These are phyloP conservation scores for Fusarium napiforme DNA, from an alignment of 2,329 filamentous ascomycete species.

Conservation along the genomic window DNA sequence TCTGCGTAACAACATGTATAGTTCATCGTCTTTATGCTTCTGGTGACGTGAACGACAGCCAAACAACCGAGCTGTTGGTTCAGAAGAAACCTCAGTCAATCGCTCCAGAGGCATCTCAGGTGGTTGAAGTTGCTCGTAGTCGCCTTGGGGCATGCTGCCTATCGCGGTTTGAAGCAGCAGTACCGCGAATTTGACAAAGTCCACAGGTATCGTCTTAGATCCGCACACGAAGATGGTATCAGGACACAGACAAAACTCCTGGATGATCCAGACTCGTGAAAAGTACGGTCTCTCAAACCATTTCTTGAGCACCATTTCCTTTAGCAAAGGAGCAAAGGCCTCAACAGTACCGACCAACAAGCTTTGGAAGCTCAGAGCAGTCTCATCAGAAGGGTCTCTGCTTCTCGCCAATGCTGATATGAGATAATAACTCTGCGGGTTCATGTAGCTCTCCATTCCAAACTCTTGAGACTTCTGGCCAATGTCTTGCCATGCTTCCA, in stretches of 20 bases:
- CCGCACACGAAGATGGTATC: neutral
- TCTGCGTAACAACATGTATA: neutral
- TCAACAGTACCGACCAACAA: neutral
- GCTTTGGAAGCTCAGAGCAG: rapidly evolving
- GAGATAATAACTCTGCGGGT: neutral
- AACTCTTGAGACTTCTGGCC: neutral
- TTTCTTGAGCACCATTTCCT: rapidly evolving
- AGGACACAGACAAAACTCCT: neutral
- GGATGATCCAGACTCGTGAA: constrained; percentile 1
- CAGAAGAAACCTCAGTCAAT: neutral
- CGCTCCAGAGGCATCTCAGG: neutral
- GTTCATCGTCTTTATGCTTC: neutral
- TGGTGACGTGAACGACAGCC: neutral
- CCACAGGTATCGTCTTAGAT: neutral
- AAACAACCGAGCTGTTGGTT: neutral
- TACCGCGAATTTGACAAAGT: neutral
- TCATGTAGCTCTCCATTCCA: neutral
- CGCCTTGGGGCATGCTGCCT: neutral
- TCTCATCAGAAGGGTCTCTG: neutral
- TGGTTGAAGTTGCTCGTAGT: neutral
- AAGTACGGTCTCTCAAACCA: constrained; percentile 2
- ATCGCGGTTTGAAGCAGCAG: neutral
- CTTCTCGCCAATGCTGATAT: neutral
- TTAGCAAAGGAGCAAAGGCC: neutral
- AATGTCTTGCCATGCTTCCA: neutral